Percentiles rank a stretch among this genome's conserved stretches.
These are phyloP conservation scores for Boletellus sp. DNA, from an alignment of 1,284 basidiomycete genomes.

Conservation along the genomic window DNA sequence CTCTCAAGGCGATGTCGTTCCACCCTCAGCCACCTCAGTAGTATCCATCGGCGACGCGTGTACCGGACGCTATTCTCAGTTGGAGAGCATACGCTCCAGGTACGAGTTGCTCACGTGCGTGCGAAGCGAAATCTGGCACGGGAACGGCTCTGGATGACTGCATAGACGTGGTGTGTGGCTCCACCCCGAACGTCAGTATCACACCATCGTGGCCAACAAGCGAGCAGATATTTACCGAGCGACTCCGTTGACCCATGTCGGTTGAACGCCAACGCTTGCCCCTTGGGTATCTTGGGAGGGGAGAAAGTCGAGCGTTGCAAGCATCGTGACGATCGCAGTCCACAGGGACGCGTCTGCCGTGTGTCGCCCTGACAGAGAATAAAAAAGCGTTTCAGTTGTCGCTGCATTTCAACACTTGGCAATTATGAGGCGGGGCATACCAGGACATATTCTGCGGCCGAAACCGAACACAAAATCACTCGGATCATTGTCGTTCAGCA, in stretches of 20 bases:
- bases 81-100: neutral
- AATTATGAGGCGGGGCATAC: slow-evolving; percentile 8
- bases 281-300: neutral
- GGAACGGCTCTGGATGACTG: neutral
- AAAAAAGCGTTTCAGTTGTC: too few relatives aligned
- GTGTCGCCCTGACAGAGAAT: neutral
- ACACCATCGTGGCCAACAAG: too few relatives aligned
- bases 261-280: neutral
- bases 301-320: neutral
- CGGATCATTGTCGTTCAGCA: slow-evolving; percentile 13
- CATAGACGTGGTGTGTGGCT: too few relatives aligned
- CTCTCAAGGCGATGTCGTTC: too few relatives aligned
- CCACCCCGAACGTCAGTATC: too few relatives aligned
- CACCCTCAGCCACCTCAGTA: too few relatives aligned
- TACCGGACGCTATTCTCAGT: neutral
- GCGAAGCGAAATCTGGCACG: neutral
- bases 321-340: neutral
- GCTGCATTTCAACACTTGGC: too few relatives aligned
- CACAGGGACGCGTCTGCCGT: neutral
- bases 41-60: too few relatives aligned
- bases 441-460: slow-evolving; percentile 18
- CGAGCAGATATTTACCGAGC: neutral
- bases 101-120: neutral
- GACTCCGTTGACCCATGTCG: neutral
- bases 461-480: slow-evolving; percentile 19